phyloP scores from a whole-genome alignment of 139 green algal genomes.

The Closterium sp. region DNA sequence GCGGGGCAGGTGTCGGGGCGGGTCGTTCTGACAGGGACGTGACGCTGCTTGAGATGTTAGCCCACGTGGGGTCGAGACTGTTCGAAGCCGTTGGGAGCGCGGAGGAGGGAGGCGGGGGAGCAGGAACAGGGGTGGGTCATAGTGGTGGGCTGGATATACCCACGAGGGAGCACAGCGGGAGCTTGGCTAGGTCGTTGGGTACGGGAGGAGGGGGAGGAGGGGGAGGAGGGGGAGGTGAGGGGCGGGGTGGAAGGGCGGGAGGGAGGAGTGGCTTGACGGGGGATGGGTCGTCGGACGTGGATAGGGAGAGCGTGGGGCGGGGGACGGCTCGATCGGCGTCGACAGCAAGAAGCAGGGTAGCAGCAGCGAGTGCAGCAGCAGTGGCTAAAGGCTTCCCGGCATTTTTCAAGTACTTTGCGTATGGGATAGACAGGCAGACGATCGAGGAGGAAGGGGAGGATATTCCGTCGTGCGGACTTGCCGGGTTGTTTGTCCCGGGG shows the following conservation, averaged over 20 bases:
- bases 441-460: background rate
- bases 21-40: background rate
- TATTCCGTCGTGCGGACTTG: background rate
- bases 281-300: background rate
- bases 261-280: background rate
- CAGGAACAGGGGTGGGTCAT: background rate
- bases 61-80: background rate
- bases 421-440: background rate
- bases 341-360: background rate
- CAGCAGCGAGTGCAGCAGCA: background rate
- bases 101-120: background rate
- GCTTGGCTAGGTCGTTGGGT: background rate
- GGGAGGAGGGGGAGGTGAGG: background rate
- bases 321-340: background rate
- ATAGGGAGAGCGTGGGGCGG: background rate
- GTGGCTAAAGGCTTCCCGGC: background rate
- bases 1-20: background rate
- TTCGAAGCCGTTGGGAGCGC: background rate
- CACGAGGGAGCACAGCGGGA: background rate
- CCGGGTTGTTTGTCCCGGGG: constrained; percentile 1
- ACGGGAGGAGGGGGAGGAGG: background rate
- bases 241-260: background rate
- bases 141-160: background rate
- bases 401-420: constrained; percentile 6
- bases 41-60: background rate